These are phyloP conservation scores for Leccinum fibrillosum DNA, from an alignment of 768 basidiomycete species.

Conservation along the genomic window DNA sequence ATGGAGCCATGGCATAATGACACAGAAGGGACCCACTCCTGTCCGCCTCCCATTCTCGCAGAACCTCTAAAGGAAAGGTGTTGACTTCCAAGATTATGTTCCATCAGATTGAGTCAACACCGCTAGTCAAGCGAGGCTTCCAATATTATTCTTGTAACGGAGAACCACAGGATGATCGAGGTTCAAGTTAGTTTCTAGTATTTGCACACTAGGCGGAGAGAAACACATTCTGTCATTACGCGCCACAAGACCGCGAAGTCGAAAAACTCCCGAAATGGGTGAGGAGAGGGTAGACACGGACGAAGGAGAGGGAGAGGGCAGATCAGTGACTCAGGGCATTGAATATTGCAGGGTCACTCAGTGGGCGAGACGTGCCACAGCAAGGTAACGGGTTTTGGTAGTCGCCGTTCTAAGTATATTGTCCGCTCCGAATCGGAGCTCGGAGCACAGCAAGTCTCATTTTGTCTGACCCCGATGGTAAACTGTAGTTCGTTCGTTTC, in stretches of 20 bases:
- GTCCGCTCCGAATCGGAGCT: background rate
- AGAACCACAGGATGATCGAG: background rate
- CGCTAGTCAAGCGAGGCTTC: background rate
- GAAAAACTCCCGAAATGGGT: no score
- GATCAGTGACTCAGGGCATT: no score
- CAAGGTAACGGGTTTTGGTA: background rate
- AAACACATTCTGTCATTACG: background rate
- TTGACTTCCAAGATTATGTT: constrained; percentile 1
- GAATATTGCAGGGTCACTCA: no score
- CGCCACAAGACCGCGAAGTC: background rate
- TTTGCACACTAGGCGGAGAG: background rate
- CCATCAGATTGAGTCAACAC: background rate
- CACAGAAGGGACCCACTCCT: background rate
- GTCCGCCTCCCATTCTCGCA: background rate
- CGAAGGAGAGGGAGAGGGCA: no score
- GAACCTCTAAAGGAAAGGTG: constrained; percentile 3
- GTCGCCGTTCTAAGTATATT: background rate
- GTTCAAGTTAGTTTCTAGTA: background rate
- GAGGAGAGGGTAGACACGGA: background rate
- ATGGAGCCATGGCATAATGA: background rate
- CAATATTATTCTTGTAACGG: background rate
- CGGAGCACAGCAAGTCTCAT: background rate
- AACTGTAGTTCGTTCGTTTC: background rate
- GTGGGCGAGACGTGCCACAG: background rate
- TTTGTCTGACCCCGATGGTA: background rate